These are phyloP conservation scores for Pinus tabuliformis DNA, from an alignment of 75 land plant genomes.

Conservation along the genomic window DNA sequence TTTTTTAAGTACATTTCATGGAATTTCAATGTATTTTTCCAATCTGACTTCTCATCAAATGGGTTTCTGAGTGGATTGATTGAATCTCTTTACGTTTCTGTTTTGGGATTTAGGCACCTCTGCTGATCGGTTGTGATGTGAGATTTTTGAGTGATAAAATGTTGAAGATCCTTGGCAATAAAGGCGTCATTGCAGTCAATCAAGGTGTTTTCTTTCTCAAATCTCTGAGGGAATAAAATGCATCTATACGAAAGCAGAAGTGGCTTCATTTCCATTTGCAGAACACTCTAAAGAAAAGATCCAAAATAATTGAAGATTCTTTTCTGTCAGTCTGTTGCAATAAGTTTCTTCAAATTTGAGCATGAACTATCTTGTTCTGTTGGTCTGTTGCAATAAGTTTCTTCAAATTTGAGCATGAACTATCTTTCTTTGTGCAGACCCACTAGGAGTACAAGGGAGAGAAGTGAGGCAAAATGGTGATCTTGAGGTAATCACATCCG, in stretches of 20 bases:
- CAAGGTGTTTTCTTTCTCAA: constrained; percentile 49
- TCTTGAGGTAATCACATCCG: constrained; percentile 42
- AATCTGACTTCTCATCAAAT: neutral
- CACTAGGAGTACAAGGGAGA: constrained; percentile 78
- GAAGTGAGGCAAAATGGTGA: constrained; percentile 48
- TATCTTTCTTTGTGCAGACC: constrained; percentile 38
- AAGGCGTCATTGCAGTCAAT: constrained; percentile 76
- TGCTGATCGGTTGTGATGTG: constrained; percentile 81
- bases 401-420: too few relatives aligned
- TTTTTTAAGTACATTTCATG: neutral
- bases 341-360: neutral
- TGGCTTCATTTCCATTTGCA: neutral
- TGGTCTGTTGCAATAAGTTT: too few relatives aligned
- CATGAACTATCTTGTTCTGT: neutral
- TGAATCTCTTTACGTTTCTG: too few relatives aligned
- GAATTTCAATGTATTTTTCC: neutral
- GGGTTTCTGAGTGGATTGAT: too few relatives aligned
- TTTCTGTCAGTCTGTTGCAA: neutral
- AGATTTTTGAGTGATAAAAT: constrained; percentile 50
- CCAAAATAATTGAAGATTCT: neutral
- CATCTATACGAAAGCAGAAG: neutral
- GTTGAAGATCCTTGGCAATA: constrained; percentile 51
- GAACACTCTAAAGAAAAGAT: neutral
- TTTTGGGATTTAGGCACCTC: constrained; percentile 59
- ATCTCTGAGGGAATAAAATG: neutral